phyloP scores from a whole-genome alignment of 208 protist genomes.

The Acanthamoeba rhysodes region DNA sequence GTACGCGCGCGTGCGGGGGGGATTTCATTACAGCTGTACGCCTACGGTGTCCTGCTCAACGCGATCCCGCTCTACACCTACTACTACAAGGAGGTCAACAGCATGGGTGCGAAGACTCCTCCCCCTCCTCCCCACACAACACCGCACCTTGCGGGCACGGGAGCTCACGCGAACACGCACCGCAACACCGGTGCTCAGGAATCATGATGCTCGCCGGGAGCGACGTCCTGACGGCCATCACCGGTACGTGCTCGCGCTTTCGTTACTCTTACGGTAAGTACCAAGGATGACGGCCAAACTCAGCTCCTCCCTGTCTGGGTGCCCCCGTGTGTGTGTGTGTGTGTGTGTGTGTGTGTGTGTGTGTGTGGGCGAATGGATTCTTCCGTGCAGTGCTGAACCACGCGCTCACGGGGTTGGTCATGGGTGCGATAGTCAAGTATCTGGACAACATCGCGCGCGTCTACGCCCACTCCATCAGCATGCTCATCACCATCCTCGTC shows the following conservation, averaged over 20 bases:
- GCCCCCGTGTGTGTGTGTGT: too few species aligned
- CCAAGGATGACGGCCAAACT: neutral
- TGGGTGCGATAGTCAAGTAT: slow-evolving; percentile 30
- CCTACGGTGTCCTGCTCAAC: neutral
- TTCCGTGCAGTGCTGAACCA: neutral
- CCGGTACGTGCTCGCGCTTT: neutral
- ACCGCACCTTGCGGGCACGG: neutral
- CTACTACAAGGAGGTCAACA: slow-evolving; percentile 36
- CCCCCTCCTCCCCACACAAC: neutral
- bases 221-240: slow-evolving; percentile 24
- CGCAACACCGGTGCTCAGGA: neutral
- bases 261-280: neutral
- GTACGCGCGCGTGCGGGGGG: neutral
- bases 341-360: too few species aligned
- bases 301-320: too few species aligned
- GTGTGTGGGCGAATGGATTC: neutral
- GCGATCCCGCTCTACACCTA: neutral
- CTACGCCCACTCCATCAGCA: slow-evolving; percentile 30
- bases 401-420: neutral
- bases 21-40: neutral
- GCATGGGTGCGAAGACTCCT: neutral
- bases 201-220: slow-evolving; percentile 18
- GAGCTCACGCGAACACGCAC: neutral
- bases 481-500: slow-evolving; percentile 13
- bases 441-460: slow-evolving; percentile 47